Conservation (phyloP, 139 green algal genomes). For the Yamagishiella unicocca region DNA sequence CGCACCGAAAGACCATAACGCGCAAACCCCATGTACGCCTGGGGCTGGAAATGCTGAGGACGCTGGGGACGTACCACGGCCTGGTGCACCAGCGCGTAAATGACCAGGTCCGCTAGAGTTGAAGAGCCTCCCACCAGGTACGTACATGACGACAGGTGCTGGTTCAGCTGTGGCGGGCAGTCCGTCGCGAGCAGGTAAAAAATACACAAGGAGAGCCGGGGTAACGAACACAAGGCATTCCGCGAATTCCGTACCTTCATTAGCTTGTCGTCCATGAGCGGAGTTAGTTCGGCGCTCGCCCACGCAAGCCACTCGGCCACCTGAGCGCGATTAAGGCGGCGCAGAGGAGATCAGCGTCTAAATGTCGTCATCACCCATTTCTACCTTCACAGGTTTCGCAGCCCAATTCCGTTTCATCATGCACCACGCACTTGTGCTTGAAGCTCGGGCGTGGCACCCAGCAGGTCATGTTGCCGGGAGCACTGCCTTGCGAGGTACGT, state of each 20-base stretch:
- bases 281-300: constrained; percentile 50
- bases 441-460: constrained; percentile 8
- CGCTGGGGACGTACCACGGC: constrained; percentile 62
- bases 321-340: constrained; percentile 39
- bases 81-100: constrained; percentile 62
- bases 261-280: constrained; percentile 63
- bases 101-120: constrained; percentile 67
- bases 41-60: too few relatives aligned
- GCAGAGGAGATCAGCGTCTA: background rate
- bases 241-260: too few relatives aligned
- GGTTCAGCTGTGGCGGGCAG: constrained; percentile 51
- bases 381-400: too few relatives aligned
- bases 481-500: background rate
- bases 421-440: constrained; percentile 21
- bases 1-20: too few relatives aligned
- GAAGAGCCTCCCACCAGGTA: constrained; percentile 51
- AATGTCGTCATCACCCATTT: too few relatives aligned
- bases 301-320: constrained; percentile 62
- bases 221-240: too few relatives aligned
- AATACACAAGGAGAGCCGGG: background rate
- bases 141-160: constrained; percentile 50
- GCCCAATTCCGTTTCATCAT: too few relatives aligned
- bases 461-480: background rate
- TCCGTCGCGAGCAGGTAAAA: background rate
- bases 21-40: too few relatives aligned